Evolutionary conservation across 2,329 filamentous ascomycete species (phyloP).

Genomic region (Ophiognomonia clavigignenti-juglandacearum): DNA sequence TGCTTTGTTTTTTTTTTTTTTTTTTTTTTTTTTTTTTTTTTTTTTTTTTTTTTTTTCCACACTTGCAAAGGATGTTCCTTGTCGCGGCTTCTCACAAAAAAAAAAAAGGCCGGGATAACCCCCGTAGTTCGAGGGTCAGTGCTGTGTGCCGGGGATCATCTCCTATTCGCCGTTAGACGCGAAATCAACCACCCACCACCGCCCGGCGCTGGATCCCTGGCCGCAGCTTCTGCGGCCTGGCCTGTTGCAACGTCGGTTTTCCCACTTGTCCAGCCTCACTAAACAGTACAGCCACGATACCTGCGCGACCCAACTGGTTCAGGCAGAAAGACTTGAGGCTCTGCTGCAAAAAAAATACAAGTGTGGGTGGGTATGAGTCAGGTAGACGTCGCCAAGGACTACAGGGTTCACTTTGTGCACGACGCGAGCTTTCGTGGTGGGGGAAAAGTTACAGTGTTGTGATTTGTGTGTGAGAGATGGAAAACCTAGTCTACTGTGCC

Average conservation of each 20-base stretch:
- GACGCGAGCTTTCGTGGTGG: too few species aligned
- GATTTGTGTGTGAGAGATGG: background rate
- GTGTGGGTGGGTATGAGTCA: background rate
- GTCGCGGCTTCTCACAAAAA: too few species aligned
- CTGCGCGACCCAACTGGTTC: background rate
- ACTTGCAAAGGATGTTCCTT: too few species aligned
- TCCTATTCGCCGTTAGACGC: constrained; percentile 7
- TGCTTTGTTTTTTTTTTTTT: too few species aligned
- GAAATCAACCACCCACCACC: background rate
- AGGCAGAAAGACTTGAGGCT: background rate
- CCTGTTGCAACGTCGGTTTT: constrained; percentile 1
- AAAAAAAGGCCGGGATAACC: too few species aligned
- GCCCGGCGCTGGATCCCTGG: background rate
- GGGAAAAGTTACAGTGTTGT: background rate
- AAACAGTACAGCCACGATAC: constrained; percentile 2
- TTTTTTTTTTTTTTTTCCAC: too few species aligned
- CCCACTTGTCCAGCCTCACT: constrained; percentile 11
- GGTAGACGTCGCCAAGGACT: background rate
- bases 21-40: too few species aligned
- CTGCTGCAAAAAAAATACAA: background rate
- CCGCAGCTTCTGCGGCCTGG: constrained; percentile 5
- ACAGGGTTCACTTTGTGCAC: too few species aligned
- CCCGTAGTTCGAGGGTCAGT: too few species aligned
- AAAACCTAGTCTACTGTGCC: background rate
- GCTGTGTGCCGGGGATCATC: background rate